Percentiles rank a stretch among this genome's conserved stretches.
phyloP scores from a whole-genome alignment of 2,329 filamentous ascomycete genomes.

The Neocatenulostroma microsporum region DNA sequence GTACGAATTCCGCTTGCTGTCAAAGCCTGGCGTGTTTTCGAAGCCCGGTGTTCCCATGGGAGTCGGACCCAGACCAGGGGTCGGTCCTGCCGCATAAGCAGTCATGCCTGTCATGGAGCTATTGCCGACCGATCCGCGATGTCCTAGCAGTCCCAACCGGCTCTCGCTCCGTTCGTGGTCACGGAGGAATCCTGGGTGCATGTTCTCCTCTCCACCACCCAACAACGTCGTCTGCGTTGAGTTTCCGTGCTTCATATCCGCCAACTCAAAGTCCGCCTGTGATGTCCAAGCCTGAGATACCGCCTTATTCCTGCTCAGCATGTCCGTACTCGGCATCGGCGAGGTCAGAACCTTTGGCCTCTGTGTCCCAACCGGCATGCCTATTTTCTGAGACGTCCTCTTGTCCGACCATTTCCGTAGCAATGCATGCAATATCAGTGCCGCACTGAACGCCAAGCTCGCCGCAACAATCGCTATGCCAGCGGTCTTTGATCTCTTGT shows the following conservation, averaged over 20 bases:
- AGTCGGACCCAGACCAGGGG: neutral
- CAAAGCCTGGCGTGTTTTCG: no score
- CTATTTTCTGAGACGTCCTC: neutral
- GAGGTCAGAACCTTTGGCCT: constrained; percentile 8
- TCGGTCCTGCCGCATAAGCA: constrained; percentile 3
- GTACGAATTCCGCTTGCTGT: constrained; percentile 1
- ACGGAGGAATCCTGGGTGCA: neutral
- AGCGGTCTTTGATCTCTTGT: neutral
- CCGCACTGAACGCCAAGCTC: constrained; percentile 10
- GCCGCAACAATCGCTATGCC: constrained; percentile 10
- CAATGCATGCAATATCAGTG: constrained; percentile 10
- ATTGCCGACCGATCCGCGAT: constrained; percentile 8
- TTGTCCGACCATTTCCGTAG: constrained; percentile 6
- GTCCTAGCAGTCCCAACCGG: constrained; percentile 7
- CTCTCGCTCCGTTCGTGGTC: constrained; percentile 8
- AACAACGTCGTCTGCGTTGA: constrained; percentile 6
- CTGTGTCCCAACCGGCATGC: neutral
- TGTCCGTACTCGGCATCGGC: constrained; percentile 5
- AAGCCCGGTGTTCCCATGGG: constrained; percentile 2
- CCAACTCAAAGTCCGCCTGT: constrained; percentile 8
- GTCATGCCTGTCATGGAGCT: constrained; percentile 10
- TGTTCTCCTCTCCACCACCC: neutral
- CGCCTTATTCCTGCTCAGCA: neutral
- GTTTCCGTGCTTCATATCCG: constrained; percentile 1
- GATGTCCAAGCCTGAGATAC: constrained; percentile 7